Base-by-base conservation (phyloP, 192 early-diverging fungal species). In the Coemansia reversa region DNA sequence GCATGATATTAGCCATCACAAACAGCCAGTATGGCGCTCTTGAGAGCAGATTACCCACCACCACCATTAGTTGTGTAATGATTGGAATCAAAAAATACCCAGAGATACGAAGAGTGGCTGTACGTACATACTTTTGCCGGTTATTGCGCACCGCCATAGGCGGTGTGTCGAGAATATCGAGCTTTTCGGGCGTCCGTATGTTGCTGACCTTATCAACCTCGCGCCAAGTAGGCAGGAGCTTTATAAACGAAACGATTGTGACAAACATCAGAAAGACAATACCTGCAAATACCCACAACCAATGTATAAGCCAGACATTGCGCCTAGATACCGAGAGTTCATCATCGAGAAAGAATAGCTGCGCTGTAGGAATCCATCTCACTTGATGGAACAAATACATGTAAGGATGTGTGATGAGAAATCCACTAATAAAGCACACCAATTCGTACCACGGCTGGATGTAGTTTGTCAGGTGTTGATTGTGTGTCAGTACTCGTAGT, bases 1-100 rank as follows among this genome's bases (percentile, higher is more conserved):
- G 75, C 6, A 72, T 49, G 62, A 78, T 66, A 51, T 63, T 72
- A 33, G 75, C 75, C 58, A 78, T 27, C 11, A 78, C 65, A 22
- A 65, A 78, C 51, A 78, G 54, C 75, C 75, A 78, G 57, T 69
- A 67, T 12, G 75, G 75, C 3, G 48, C 52, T 4, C 50, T 5
- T 29, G 51, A 18, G 2, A 62, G 20, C 61, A 70, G 68, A 55
- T 78, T 78, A 29, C 69, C 62, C 2, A 60, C 62, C 9, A 78
- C 61, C 5, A 72, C 63, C 75, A 69, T 71, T 24, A 62, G 58
- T 32, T 78, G 75, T 23, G 75, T 78, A 7, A 72, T 2, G 32
- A 78, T 65, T 5, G 75, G 75, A 12, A 72, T 62, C 25, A 64
- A 12, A 8, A 62, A 57, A 50, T 77, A 77, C 18, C 58, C 45